A percentile compares a stretch with the other conserved stretches of the same genome.
These are phyloP conservation scores for Rhodotorula sp. DNA, from an alignment of 1,284 basidiomycete genomes.

Conservation along the genomic window DNA sequence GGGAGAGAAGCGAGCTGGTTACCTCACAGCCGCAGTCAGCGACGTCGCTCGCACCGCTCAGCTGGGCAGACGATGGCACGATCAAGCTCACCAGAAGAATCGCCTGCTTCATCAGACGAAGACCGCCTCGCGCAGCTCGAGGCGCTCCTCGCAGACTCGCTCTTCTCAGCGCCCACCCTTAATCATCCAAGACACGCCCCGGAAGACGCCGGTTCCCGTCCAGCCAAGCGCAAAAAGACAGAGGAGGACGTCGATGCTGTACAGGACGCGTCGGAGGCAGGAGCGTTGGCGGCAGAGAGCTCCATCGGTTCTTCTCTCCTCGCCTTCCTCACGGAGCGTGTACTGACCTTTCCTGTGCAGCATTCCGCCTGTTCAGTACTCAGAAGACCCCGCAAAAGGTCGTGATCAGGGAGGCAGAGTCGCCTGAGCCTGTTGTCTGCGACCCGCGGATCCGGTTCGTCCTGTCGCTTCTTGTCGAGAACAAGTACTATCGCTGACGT, in stretches of 20 bases:
- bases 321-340: not conserved
- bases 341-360: not conserved
- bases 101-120: not conserved
- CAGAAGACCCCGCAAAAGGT: slow-evolving; percentile 20
- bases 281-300: not conserved
- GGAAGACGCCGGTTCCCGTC: not conserved
- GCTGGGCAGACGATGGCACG: not conserved
- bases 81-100: not conserved
- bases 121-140: slow-evolving; percentile 19
- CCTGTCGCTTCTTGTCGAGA: too few species aligned
- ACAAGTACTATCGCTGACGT: too few species aligned
- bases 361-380: slow-evolving; percentile 33
- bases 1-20: not conserved
- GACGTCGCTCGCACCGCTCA: not conserved
- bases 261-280: not conserved
- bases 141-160: slow-evolving; percentile 11
- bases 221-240: slow-evolving; percentile 13
- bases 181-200: not conserved
- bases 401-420: slow-evolving; percentile 17
- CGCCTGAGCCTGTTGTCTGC: slow-evolving; percentile 5
- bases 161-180: not conserved
- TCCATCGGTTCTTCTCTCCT: not conserved
- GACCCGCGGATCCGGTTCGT: slow-evolving; percentile 30
- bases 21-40: too few species aligned
- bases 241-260: not conserved